A percentile compares a stretch with the other conserved stretches of the same genome.
These are phyloP conservation scores for Phytopythium oedochilum DNA, from an alignment of 352 stramenopile genomes.

Conservation along the genomic window DNA sequence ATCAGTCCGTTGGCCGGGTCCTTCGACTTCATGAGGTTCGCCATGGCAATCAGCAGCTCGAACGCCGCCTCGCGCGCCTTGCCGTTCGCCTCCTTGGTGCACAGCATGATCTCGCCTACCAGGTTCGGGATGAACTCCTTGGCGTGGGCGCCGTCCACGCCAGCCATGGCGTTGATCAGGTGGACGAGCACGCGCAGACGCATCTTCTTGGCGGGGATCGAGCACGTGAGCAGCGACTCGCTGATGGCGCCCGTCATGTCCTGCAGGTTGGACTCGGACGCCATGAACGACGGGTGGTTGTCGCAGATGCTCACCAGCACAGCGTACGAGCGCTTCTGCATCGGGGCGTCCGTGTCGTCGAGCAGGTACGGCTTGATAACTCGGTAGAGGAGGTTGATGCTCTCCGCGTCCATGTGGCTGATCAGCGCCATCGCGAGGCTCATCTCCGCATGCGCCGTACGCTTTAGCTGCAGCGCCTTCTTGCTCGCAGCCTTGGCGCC, in stretches of 20 bases:
- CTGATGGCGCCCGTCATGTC: conserved; percentile 93
- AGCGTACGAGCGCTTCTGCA: conserved; percentile 89
- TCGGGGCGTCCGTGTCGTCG: conserved; percentile 76
- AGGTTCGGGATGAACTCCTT: conserved; percentile 88
- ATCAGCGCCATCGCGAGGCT: conserved; percentile 76
- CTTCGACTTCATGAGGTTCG: conserved; percentile 61
- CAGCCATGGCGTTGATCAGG: conserved; percentile 64
- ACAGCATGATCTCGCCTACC: conserved; percentile 95
- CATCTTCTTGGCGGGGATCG: conserved; percentile 95
- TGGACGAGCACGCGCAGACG: conserved; percentile 89
- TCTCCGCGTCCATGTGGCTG: conserved; percentile 70
- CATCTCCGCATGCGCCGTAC: conserved; percentile 70
- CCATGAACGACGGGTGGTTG: conserved; percentile 75
- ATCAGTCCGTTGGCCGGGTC: conserved; percentile 66
- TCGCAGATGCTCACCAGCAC: conserved; percentile 87
- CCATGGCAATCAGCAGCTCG: conserved; percentile 83
- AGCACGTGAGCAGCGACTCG: conserved; percentile 92
- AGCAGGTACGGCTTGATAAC: conserved; percentile 88
- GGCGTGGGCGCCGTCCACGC: conserved; percentile 46
- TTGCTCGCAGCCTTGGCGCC: conserved; percentile 28
- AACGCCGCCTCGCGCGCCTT: conserved; percentile 90
- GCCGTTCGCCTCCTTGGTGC: conserved; percentile 96
- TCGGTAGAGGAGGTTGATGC: conserved; percentile 76
- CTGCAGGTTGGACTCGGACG: conserved; percentile 72
- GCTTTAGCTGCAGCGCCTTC: conserved; percentile 47